Base-by-base conservation (phyloP, 768 basidiomycete genomes). In the Mycena indigotica region DNA sequence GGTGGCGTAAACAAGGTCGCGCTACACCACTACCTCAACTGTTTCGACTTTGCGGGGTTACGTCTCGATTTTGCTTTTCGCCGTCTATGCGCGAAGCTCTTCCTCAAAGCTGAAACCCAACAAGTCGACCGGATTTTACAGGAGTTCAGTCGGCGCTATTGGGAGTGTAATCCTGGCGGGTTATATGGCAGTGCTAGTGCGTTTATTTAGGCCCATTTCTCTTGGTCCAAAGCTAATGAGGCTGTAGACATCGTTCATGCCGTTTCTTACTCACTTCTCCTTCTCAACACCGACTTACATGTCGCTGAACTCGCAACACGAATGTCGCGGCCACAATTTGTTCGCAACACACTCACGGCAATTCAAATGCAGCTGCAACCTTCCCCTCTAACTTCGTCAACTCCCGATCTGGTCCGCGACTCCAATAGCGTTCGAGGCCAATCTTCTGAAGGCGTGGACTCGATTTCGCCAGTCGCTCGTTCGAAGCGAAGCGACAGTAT, bases 81-180 rank as follows among this genome's bases (percentile, higher is more conserved):
- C 60, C 87, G 87, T 23, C 76, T 99, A 12, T 98, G 95, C 69
- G 87, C 87, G 13, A 97, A 96, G 70, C 81, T 99, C 2, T 98
- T 84, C 70, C 82, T 99, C 57, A 95, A 94, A 72, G 97, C 87
- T 1, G 97, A 99, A 72, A 96, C 96, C 0, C 97, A 99, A 68
- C 95, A 98, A 74, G 89, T 99, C 40, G 97, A 98, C 71, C 87
- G 97, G 40, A 98, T 99, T 60, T 80, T 99, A 4, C 94, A 93
- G 58, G 88, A 87, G 61, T 98, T 99, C 66, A 92, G 92, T 66
- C 78, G 85, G 38, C 85, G 93, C 8, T 99, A 93, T 71, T 97
- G 87, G 84, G 87, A 94, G 41, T 94, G 93, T 70, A 98, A 98
- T 69, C 89, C 91, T 0, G 75, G 75, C 1, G 83, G 83, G 23